Evolutionary conservation across 2,329 filamentous ascomycete species (phyloP).

Genomic region (Calonectria henricotiae): DNA sequence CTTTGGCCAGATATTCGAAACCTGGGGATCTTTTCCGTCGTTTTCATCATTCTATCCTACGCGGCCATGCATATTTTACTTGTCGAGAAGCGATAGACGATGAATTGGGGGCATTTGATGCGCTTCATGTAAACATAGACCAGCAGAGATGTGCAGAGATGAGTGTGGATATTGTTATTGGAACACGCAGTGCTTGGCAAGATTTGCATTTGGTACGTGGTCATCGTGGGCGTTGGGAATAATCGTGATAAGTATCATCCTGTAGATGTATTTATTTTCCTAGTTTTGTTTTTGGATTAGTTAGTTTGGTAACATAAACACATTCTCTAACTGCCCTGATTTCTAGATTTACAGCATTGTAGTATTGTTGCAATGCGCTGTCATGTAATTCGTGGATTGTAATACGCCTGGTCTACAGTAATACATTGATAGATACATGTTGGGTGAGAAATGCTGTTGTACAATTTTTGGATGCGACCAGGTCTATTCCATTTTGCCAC

Average conservation of each 20-base stretch:
- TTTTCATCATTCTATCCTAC: slow-evolving; percentile 92
- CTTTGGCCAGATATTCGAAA: slow-evolving; percentile 90
- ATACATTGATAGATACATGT: slow-evolving; percentile 49
- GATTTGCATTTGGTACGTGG: slow-evolving; percentile 23
- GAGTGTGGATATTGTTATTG: slow-evolving; percentile 7
- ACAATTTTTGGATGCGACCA: slow-evolving; percentile 42
- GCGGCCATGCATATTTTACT: slow-evolving; percentile 93
- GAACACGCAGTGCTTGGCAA: slow-evolving; percentile 17
- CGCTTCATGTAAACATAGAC: slow-evolving; percentile 28
- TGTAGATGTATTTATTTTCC: slow-evolving; percentile 6
- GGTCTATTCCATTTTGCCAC: slow-evolving; percentile 69
- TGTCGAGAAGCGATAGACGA: slow-evolving; percentile 79
- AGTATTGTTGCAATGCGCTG: background rate
- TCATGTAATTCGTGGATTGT: slow-evolving; percentile 14
- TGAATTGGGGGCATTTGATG: background rate
- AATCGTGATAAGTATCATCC: background rate
- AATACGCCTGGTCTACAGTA: slow-evolving; percentile 43
- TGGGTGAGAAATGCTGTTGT: slow-evolving; percentile 45
- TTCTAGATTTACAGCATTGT: no score
- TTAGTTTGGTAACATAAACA: slow-evolving; percentile 3
- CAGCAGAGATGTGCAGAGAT: slow-evolving; percentile 18
- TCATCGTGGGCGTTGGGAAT: slow-evolving; percentile 33
- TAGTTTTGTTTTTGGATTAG: slow-evolving; percentile 1
- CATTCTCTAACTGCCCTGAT: background rate
- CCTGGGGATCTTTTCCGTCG: slow-evolving; percentile 84